Conservation (phyloP, 352 stramenopile genomes). For the Phytophthora macrochlamydospora region DNA sequence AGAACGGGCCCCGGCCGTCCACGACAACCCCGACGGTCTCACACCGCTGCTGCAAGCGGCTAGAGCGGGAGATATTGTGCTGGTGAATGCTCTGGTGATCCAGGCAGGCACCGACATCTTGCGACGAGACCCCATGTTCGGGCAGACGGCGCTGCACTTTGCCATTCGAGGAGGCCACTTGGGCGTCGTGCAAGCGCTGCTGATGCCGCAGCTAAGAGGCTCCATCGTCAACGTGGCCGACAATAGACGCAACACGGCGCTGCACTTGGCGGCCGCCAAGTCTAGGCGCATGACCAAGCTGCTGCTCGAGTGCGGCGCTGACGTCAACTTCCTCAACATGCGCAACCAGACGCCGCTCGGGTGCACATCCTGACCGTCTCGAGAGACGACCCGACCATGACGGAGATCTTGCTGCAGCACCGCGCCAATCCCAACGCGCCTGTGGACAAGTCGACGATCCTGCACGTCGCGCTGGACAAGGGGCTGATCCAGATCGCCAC, state of each 20-base stretch:
- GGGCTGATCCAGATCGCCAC: slow-evolving; percentile 52
- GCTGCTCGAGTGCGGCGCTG: slow-evolving; percentile 55
- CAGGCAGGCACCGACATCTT: slow-evolving; percentile 74
- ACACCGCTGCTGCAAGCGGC: slow-evolving; percentile 71
- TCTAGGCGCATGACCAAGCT: slow-evolving; percentile 70
- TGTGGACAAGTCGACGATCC: slow-evolving; percentile 64
- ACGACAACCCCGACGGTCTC: slow-evolving; percentile 53
- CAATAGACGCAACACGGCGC: slow-evolving; percentile 64
- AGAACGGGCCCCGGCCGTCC: slow-evolving; percentile 26
- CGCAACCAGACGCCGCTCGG: slow-evolving; percentile 68
- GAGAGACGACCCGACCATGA: slow-evolving; percentile 62
- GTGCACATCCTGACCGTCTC: slow-evolving; percentile 70
- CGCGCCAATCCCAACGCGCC: slow-evolving; percentile 58
- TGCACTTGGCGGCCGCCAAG: slow-evolving; percentile 66
- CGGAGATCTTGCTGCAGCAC: slow-evolving; percentile 64
- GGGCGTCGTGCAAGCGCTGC: slow-evolving; percentile 65
- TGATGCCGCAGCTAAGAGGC: slow-evolving; percentile 64
- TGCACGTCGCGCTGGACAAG: slow-evolving; percentile 71
- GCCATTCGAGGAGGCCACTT: slow-evolving; percentile 68
- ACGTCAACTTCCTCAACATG: slow-evolving; percentile 74
- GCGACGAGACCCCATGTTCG: slow-evolving; percentile 65
- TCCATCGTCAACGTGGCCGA: slow-evolving; percentile 79
- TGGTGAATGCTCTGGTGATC: slow-evolving; percentile 74
- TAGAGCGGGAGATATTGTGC: slow-evolving; percentile 61
- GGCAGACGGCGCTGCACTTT: slow-evolving; percentile 75